Evolutionary conservation across 2,329 filamentous ascomycete genomes (phyloP), one percentile per base, ranked within the genome.

Genomic region (Clonostachys solani): DNA sequence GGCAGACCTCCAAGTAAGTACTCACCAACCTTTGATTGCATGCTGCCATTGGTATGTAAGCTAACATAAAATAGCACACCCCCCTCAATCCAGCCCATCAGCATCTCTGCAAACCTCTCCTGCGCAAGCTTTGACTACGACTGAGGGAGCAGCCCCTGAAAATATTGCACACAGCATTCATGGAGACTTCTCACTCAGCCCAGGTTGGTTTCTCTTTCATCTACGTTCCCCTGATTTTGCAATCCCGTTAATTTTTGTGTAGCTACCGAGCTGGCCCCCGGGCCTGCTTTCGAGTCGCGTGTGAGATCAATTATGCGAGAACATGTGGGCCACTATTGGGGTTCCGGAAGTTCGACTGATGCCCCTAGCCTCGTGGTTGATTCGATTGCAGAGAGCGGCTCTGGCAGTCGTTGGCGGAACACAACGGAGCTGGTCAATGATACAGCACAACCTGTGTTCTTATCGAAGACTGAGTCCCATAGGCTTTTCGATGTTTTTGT

Each of bases 331-430:
- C 43, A 45, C 13, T 38, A 47, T 7, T 33, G 46, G 13, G 23
- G 23, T 29, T 29, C 23, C 23, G 23, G 23, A 29, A 29, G 23
- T 10, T 29, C 23, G 23, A 29, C 23, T 29, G 23, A 29, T 29
- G 46, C 54, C 15, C 44, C 57, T 54, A 65, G 50, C 60, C 62
- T 48, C 64, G 65, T 18, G 15, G 23, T 13, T 19, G 47, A 42
- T 9, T 33, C 19, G 38, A 37, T 19, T 13, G 35, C 10, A n/a
- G 33, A 45, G 12, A 29, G 23, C 23, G 23, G 23, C 18, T 19
- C 42, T 6, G 42, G 12, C 12, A 46, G 37, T 10, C 45, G 44
- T 1, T 57, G 55, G 55, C 38, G 44, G 4, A 49, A 46, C 12
- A 42, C 48, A 5, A 16, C 43, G 3, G 50, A 53, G 10, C 29